Evolutionary conservation across 2,329 filamentous ascomycete genomes (phyloP).

Genomic region (Capronia americana): DNA sequence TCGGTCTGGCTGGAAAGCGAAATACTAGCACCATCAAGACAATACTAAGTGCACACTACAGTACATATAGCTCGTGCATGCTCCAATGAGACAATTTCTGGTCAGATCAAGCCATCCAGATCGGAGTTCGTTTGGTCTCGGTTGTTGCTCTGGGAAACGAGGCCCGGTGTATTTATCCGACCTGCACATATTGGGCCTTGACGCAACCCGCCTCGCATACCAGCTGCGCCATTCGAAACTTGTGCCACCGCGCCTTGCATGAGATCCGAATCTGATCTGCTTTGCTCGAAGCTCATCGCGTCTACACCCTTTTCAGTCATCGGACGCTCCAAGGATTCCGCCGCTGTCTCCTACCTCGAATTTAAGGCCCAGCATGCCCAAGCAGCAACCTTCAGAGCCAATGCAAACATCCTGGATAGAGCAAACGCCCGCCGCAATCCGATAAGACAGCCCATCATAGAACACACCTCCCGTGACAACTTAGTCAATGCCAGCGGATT

Average conservation of each 20-base stretch:
- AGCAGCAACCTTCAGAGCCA: slow-evolving; percentile 1
- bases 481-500: slow-evolving; percentile 46
- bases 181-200: slow-evolving; percentile 3
- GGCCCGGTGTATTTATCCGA: slow-evolving; percentile 1
- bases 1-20: neutral
- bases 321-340: neutral
- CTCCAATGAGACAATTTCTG: neutral
- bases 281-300: neutral
- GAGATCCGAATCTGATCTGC: slow-evolving; percentile 12
- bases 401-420: slow-evolving; percentile 7
- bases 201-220: slow-evolving; percentile 22
- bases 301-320: neutral
- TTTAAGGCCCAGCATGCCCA: slow-evolving; percentile 5
- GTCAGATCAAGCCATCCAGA: neutral
- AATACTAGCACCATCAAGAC: neutral
- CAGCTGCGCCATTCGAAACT: slow-evolving; percentile 7
- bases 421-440: slow-evolving; percentile 24
- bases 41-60: neutral
- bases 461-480: slow-evolving; percentile 2
- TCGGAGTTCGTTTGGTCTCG: slow-evolving; percentile 11
- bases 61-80: neutral
- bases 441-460: neutral
- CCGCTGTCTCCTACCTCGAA: neutral
- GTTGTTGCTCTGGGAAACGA: slow-evolving; percentile 15
- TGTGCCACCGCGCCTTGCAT: slow-evolving; percentile 20